phyloP scores from a whole-genome alignment of 352 stramenopile genomes.

The Phytophthora citricola region DNA sequence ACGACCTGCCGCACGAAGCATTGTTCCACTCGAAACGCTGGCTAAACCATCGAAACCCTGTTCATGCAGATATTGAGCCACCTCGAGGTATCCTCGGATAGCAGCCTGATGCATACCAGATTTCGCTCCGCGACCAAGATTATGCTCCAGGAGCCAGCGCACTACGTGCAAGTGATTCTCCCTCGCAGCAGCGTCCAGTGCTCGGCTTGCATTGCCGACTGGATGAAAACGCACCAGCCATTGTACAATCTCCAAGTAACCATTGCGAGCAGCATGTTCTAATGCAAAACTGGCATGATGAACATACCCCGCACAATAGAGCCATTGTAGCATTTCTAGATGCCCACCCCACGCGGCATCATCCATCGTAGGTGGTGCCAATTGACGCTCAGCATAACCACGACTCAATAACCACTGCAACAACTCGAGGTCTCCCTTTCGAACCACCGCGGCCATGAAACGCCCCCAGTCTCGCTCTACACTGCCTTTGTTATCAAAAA shows the following conservation, averaged over 20 bases:
- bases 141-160: constrained; percentile 32
- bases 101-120: constrained; percentile 40
- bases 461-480: constrained; percentile 34
- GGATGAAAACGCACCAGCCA: constrained; percentile 37
- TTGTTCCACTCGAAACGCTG: constrained; percentile 35
- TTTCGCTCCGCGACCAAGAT: constrained; percentile 33
- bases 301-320: constrained; percentile 36
- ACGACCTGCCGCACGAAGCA: constrained; percentile 35
- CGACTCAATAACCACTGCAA: constrained; percentile 37
- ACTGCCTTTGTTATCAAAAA: constrained; percentile 30
- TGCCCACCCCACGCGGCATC: constrained; percentile 34
- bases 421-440: constrained; percentile 25
- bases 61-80: constrained; percentile 30
- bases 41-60: constrained; percentile 28
- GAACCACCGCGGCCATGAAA: constrained; percentile 30
- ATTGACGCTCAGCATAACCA: constrained; percentile 30
- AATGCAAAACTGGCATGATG: constrained; percentile 37
- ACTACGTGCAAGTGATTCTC: constrained; percentile 29
- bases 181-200: constrained; percentile 33
- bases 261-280: constrained; percentile 44
- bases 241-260: constrained; percentile 46
- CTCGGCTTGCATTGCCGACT: constrained; percentile 41
- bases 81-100: constrained; percentile 32
- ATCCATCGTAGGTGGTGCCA: constrained; percentile 37
- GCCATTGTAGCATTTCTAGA: constrained; percentile 34